These are phyloP conservation scores for Lantana camara DNA, from an alignment of 257 asterid genomes.

Conservation along the genomic window DNA sequence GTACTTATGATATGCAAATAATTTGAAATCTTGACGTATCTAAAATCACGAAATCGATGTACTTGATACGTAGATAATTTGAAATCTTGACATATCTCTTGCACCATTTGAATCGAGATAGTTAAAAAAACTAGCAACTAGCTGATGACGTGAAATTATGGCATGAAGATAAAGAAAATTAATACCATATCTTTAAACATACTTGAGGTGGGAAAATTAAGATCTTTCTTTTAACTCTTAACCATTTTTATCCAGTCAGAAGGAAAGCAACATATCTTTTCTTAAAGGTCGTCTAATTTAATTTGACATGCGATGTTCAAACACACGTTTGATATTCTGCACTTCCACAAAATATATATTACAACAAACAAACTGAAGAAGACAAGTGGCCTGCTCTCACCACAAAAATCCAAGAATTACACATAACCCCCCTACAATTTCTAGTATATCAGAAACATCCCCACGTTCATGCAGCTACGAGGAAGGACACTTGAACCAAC, in stretches of 20 bases:
- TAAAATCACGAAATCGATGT: too few relatives aligned
- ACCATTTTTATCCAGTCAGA: conserved; percentile 12
- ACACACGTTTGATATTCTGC: neutral
- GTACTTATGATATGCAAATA: too few relatives aligned
- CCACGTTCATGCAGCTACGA: conserved; percentile 67
- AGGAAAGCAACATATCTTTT: conserved; percentile 6
- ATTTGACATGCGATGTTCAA: conserved; percentile 9
- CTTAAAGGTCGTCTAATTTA: neutral
- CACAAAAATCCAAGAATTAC: neutral
- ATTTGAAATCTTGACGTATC: too few relatives aligned
- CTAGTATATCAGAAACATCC: conserved; percentile 31
- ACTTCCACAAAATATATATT: neutral
- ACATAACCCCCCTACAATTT: conserved; percentile 3
- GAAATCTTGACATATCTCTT: too few relatives aligned
- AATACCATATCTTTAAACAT: too few relatives aligned
- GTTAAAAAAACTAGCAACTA: too few relatives aligned
- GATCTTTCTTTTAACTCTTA: too few relatives aligned
- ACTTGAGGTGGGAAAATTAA: too few relatives aligned
- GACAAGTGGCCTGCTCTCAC: conserved; percentile 28
- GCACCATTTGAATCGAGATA: too few relatives aligned
- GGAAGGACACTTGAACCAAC: conserved; percentile 45
- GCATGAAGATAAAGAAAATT: too few relatives aligned
- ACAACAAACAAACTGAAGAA: neutral
- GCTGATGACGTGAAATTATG: too few relatives aligned
- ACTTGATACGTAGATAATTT: too few relatives aligned